A percentile compares a stretch with the other conserved stretches of the same genome.
These are phyloP conservation scores for Globisporangium cylindrosporum DNA, from an alignment of 352 stramenopile genomes.

Conservation along the genomic window DNA sequence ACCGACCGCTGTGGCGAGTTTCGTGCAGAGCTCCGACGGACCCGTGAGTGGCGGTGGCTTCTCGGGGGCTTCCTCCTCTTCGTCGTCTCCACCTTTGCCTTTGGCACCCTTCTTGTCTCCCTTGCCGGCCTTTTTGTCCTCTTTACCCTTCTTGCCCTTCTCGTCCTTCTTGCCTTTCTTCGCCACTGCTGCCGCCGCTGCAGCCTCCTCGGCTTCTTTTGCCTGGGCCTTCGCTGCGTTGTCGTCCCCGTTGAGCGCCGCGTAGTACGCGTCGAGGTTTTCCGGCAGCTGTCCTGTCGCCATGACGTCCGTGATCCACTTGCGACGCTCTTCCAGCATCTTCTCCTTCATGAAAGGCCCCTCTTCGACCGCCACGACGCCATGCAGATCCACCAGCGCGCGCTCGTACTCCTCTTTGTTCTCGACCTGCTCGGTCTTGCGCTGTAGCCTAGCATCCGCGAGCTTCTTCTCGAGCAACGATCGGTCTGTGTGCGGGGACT, in stretches of 20 bases:
- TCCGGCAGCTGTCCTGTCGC: constrained; percentile 82
- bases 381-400: constrained; percentile 86
- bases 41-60: constrained; percentile 84
- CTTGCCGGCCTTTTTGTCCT: constrained; percentile 51
- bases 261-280: constrained; percentile 89
- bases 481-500: constrained; percentile 50
- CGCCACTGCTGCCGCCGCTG: constrained; percentile 23
- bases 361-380: constrained; percentile 81
- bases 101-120: constrained; percentile 28
- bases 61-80: constrained; percentile 65
- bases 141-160: constrained; percentile 54
- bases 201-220: constrained; percentile 47
- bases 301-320: constrained; percentile 93
- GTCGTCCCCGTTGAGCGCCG: constrained; percentile 37
- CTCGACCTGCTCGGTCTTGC: constrained; percentile 88
- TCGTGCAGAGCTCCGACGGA: constrained; percentile 83
- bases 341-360: constrained; percentile 91
- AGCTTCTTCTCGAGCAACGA: constrained; percentile 76
- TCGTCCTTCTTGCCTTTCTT: constrained; percentile 52
- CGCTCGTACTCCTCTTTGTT: constrained; percentile 91
- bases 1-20: constrained; percentile 50
- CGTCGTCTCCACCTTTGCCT: constrained; percentile 45
- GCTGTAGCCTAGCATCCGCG: constrained; percentile 69
- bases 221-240: constrained; percentile 50
- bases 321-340: constrained; percentile 89